phyloP scores from a whole-genome alignment of 768 basidiomycete species.

The Piloderma croceum region DNA sequence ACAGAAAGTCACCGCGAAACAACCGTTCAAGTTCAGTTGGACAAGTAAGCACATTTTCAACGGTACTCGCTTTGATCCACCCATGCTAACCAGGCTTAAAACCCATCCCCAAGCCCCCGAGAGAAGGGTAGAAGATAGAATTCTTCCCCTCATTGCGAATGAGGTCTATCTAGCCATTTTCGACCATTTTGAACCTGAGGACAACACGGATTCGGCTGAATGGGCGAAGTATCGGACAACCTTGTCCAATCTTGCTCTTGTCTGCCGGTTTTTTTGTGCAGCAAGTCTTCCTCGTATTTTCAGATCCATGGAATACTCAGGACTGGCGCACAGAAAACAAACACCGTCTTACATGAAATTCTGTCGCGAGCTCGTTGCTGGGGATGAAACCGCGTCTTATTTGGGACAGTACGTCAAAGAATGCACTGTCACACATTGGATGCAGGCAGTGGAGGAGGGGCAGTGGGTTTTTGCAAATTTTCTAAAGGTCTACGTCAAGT shows the following conservation, averaged over 20 bases:
- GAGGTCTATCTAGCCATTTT: slow-evolving; percentile 43
- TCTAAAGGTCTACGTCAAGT: neutral
- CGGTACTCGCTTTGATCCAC: neutral
- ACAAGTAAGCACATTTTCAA: too few relatives aligned
- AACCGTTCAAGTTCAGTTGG: too few relatives aligned
- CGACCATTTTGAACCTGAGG: slow-evolving; percentile 22
- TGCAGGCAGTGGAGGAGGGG: neutral
- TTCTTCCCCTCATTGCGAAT: slow-evolving; percentile 32
- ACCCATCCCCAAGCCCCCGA: slow-evolving; percentile 20
- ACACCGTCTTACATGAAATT: slow-evolving; percentile 9
- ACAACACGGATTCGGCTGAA: slow-evolving; percentile 12
- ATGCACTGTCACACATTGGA: neutral
- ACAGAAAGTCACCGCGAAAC: too few relatives aligned
- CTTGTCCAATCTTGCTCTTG: slow-evolving; percentile 28
- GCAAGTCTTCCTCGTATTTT: slow-evolving; percentile 36
- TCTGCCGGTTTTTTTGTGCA: slow-evolving; percentile 40
- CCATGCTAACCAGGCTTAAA: slow-evolving; percentile 5
- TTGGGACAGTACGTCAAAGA: slow-evolving; percentile 26
- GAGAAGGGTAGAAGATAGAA: slow-evolving; percentile 8
- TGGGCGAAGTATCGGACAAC: neutral
- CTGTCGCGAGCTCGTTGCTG: slow-evolving; percentile 23
- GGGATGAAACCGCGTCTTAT: slow-evolving; percentile 22
- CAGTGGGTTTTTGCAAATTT: neutral
- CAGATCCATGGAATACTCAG: slow-evolving; percentile 21
- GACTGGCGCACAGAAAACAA: slow-evolving; percentile 6